Conservation (phyloP, 2,329 filamentous ascomycete genomes). For the Colletotrichum tropicale region DNA sequence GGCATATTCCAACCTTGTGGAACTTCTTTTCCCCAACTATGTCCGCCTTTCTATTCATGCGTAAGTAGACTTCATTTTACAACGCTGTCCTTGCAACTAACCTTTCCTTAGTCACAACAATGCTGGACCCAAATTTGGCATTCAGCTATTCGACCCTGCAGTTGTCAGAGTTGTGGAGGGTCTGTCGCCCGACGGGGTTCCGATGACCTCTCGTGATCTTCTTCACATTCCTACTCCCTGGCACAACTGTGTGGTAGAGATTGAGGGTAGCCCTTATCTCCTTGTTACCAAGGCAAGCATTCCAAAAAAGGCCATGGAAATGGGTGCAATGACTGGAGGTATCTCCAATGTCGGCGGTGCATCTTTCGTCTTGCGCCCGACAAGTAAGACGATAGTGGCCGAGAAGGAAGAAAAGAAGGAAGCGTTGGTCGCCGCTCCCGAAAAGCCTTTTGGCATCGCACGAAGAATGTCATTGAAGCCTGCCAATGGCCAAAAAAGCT, state of each 20-base stretch:
- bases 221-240: constrained; percentile 44
- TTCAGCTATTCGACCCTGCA: constrained; percentile 38
- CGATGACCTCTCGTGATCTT: constrained; percentile 24
- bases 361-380: background rate
- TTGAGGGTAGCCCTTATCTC: constrained; percentile 22
- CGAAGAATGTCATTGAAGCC: background rate
- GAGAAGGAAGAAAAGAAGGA: background rate
- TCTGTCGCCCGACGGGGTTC: constrained; percentile 28
- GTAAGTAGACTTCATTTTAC: constrained; percentile 23
- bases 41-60: constrained; percentile 53
- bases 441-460: background rate
- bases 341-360: background rate
- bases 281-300: constrained; percentile 26
- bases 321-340: constrained; percentile 5
- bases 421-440: background rate
- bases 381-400: background rate
- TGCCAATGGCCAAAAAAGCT: background rate
- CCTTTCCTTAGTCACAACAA: constrained; percentile 34
- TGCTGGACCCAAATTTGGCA: constrained; percentile 45
- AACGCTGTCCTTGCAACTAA: background rate
- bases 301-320: constrained; percentile 6
- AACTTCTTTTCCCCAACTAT: constrained; percentile 47
- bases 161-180: constrained; percentile 33
- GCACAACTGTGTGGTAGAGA: constrained; percentile 44
- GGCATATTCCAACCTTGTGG: constrained; percentile 51